Base-by-base conservation (phyloP, 2,329 filamentous ascomycete species). In the Microcyclospora tardicrescens region DNA sequence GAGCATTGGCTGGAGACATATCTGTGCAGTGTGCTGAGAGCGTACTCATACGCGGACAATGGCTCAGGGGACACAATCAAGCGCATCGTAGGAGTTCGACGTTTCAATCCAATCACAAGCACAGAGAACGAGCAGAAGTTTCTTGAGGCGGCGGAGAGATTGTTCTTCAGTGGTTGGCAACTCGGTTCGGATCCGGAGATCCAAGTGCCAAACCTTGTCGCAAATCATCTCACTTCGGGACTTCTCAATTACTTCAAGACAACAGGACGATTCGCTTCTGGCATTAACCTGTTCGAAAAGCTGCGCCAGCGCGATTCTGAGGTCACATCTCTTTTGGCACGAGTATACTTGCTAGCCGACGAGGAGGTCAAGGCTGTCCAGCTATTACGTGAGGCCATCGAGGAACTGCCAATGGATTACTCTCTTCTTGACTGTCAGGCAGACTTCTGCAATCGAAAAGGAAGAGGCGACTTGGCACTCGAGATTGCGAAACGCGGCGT, bases 81-180 rank as follows among this genome's bases (percentile, higher is more conserved):
- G 61, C 93, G 91, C 66, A 95, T 98, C 43, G 84, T 96, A 58
- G 91, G 89, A n/a, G 86, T 96, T 36, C 75, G 91, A 51, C 77
- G 91, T 46, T 96, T 98, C 71, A 98, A 98, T 57, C 91, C 91
- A 1, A 84, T 98, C 44, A 95, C 86, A 35, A 96, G 84, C 61
- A 96, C 91, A n/a, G 91, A 98, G 61, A 86, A 85, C 43, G 91
- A 98, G 62, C 91, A 98, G 58, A 84, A 84, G 48, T 98, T 98
- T 59, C 69, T 98, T 32, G 83, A 93, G 54, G 85, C 91, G 14
- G 91, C 91, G 10, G 91, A 98, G 63, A 81, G 83, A 53, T 71
- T 98, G 27, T 98, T 98, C 64, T 96, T 96, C 65, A 77, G 83
- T 63, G 89, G 86, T 84, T 93, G 87, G 78, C 89, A 96, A 62